phyloP scores from a whole-genome alignment of 2,329 filamentous ascomycete species.

The Diaporthe caulivora region DNA sequence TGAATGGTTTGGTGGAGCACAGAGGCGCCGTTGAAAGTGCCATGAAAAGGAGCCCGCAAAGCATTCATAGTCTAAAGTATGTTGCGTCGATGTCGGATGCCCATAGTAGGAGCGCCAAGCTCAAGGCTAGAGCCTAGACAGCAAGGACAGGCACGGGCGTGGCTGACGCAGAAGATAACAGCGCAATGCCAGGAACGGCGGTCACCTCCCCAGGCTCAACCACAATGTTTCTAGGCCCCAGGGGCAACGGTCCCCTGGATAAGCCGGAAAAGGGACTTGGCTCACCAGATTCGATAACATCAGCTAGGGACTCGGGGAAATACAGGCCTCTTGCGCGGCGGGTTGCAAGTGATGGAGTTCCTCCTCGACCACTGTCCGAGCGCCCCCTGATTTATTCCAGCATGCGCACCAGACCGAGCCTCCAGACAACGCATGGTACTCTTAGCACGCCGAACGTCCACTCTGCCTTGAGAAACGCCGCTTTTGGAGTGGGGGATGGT shows the following conservation, averaged over 20 bases:
- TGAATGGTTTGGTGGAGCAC: not conserved
- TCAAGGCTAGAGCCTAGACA: not conserved
- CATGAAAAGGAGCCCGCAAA: not conserved
- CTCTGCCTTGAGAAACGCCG: not conserved
- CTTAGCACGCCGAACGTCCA: not conserved
- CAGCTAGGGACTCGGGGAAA: not conserved
- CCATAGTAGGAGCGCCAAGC: not conserved
- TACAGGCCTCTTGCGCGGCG: not conserved
- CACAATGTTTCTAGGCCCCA: not conserved
- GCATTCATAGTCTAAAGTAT: not conserved
- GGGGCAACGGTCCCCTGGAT: not conserved
- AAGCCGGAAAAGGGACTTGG: not conserved
- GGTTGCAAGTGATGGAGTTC: slow-evolving; percentile 18
- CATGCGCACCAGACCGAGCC: slow-evolving; percentile 1
- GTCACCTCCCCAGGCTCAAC: not conserved
- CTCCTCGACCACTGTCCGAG: slow-evolving; percentile 36
- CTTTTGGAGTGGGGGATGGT: not conserved
- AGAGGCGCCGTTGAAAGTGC: not conserved
- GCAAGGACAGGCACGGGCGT: not conserved
- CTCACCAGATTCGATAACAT: not conserved
- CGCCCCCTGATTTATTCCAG: slow-evolving; percentile 30
- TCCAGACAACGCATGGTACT: not conserved
- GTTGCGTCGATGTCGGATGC: not conserved
- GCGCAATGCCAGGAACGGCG: not conserved
- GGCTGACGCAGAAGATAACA: not conserved